Percentiles rank a stretch among this genome's conserved stretches.
Conservation (phyloP, 2,329 filamentous ascomycete genomes). For the Xylaria digitata region DNA sequence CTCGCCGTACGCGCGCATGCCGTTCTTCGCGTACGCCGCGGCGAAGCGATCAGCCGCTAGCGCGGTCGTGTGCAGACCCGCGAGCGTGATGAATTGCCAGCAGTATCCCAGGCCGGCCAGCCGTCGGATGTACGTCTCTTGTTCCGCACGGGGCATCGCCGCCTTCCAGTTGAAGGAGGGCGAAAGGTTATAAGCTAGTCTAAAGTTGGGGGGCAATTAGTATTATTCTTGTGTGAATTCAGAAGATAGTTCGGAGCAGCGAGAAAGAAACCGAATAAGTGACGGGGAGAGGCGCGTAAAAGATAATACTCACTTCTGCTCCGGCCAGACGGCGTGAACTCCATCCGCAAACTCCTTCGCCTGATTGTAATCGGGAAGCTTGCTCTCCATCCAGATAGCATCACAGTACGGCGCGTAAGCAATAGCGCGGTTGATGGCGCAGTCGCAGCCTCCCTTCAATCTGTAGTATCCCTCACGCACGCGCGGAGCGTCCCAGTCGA, state of each 20-base stretch:
- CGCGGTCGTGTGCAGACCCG: slow-evolving; percentile 93
- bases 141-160: slow-evolving; percentile 89
- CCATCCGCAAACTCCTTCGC: slow-evolving; percentile 93
- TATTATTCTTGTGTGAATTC: not conserved
- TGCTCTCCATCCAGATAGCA: slow-evolving; percentile 99
- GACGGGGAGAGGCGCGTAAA: not conserved
- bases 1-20: slow-evolving; percentile 97
- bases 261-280: not conserved
- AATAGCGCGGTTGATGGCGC: slow-evolving; percentile 88
- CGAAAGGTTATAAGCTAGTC: slow-evolving; percentile 96
- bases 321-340: slow-evolving; percentile 92
- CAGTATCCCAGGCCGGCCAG: slow-evolving; percentile 91
- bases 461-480: slow-evolving; percentile 97
- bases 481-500: slow-evolving; percentile 94
- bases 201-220: slow-evolving; percentile 50
- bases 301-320: slow-evolving; percentile 81
- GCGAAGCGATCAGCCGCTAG: slow-evolving; percentile 92
- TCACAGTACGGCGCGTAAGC: slow-evolving; percentile 95
- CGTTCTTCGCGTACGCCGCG: slow-evolving; percentile 79
- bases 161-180: slow-evolving; percentile 99
- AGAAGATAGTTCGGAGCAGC: slow-evolving; percentile 10
- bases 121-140: slow-evolving; percentile 96
- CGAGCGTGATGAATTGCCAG: slow-evolving; percentile 99
- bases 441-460: slow-evolving; percentile 89
- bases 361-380: slow-evolving; percentile 90